Percentiles rank a stretch among this genome's conserved stretches.
Conservation (phyloP, 2,329 filamentous ascomycete genomes). For the Aspergillus sp. region DNA sequence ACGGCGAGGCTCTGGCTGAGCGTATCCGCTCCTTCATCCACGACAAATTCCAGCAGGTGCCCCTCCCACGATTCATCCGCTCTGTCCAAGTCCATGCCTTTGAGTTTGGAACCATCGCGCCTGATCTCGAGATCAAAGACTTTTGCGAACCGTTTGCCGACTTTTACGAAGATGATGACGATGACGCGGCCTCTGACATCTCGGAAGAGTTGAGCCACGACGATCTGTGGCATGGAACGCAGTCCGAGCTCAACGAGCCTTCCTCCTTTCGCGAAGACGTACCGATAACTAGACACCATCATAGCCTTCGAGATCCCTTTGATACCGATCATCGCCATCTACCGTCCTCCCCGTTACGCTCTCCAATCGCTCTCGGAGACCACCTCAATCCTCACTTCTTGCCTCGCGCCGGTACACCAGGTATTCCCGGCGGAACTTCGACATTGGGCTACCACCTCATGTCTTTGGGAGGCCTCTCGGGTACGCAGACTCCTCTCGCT, state of each 20-base stretch:
- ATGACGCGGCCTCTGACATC: constrained; percentile 50
- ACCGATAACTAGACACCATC: constrained; percentile 29
- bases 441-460: constrained; percentile 55
- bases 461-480: constrained; percentile 53
- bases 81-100: constrained; percentile 94
- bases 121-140: constrained; percentile 90
- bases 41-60: constrained; percentile 90
- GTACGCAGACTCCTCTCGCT: constrained; percentile 53
- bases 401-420: constrained; percentile 51
- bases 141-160: constrained; percentile 94
- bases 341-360: constrained; percentile 38
- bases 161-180: constrained; percentile 83
- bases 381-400: constrained; percentile 48
- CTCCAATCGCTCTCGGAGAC: constrained; percentile 42
- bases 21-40: constrained; percentile 92
- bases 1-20: constrained; percentile 82
- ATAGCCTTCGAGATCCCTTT: constrained; percentile 32
- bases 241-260: constrained; percentile 32
- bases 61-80: constrained; percentile 93
- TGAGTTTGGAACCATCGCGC: constrained; percentile 82
- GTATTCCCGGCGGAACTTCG: constrained; percentile 55
- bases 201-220: constrained; percentile 40
- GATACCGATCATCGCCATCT: constrained; percentile 31
- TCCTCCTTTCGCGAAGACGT: constrained; percentile 39
- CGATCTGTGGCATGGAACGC: constrained; percentile 24